These are phyloP conservation scores for Elaphomyces granulatus DNA, from an alignment of 495 filamentous ascomycete genomes.

Conservation along the genomic window DNA sequence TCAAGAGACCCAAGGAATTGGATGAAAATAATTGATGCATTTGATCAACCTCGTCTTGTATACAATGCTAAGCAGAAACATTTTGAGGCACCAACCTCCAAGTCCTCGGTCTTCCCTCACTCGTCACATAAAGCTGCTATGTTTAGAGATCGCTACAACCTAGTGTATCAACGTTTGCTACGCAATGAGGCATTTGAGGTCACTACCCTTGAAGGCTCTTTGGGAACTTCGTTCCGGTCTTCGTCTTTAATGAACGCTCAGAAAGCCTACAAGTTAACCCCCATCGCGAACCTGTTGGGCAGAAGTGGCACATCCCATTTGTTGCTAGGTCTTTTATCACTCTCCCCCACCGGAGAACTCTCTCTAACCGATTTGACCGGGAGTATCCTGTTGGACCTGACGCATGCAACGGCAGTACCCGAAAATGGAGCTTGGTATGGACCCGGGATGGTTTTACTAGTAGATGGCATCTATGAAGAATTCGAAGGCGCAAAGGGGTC, in stretches of 20 bases:
- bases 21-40: conserved; percentile 65
- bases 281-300: conserved; percentile 84
- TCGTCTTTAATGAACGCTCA: conserved; percentile 37
- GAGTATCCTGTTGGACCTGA: conserved; percentile 69
- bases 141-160: conserved; percentile 78
- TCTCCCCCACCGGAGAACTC: conserved; percentile 69
- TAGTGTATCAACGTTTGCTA: conserved; percentile 79
- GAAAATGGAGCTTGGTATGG: conserved; percentile 80
- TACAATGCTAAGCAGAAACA: conserved; percentile 85
- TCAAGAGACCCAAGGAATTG: conserved; percentile 53
- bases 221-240: conserved; percentile 38
- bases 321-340: conserved; percentile 66
- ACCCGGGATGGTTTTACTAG: conserved; percentile 86
- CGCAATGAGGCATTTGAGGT: conserved; percentile 89
- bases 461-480: conserved; percentile 91
- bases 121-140: conserved; percentile 69
- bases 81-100: conserved; percentile 59
- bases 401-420: conserved; percentile 66
- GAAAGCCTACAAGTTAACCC: conserved; percentile 76
- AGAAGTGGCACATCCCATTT: conserved; percentile 75
- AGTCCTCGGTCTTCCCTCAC: conserved; percentile 63
- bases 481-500: conserved; percentile 54
- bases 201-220: conserved; percentile 35
- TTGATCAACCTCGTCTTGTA: conserved; percentile 69
- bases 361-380: conserved; percentile 77